Conservation (phyloP, 2,329 filamentous ascomycete genomes). For the Aureobasidium mangrovei region DNA sequence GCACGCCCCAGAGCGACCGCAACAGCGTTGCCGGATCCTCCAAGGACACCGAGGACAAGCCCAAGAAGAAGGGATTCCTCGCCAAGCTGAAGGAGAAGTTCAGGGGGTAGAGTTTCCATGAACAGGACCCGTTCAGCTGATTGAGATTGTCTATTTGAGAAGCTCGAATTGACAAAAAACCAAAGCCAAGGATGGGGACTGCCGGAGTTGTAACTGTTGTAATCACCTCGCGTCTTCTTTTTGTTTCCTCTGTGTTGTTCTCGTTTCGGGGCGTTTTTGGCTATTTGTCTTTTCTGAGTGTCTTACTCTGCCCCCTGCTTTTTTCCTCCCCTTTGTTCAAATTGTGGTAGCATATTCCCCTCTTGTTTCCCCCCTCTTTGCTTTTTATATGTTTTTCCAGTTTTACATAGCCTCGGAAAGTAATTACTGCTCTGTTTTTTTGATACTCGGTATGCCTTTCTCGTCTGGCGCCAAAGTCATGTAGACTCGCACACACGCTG, state of each 20-base stretch:
- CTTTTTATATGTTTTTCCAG: too few species aligned
- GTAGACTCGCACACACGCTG: too few species aligned
- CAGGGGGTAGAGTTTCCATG: constrained; percentile 19
- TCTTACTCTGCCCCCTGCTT: not conserved
- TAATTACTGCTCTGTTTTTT: not conserved
- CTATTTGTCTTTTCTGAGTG: not conserved
- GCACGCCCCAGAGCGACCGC: constrained; percentile 15
- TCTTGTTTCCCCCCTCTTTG: not conserved
- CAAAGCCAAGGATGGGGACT: not conserved
- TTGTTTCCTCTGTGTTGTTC: not conserved
- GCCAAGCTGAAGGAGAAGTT: constrained; percentile 43
- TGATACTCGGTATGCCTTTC: too few species aligned
- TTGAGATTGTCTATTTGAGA: not conserved
- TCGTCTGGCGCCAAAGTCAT: too few species aligned
- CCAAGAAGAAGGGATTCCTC: constrained; percentile 41
- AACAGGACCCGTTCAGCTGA: not conserved
- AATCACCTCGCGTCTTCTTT: not conserved
- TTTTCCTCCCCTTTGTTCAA: not conserved
- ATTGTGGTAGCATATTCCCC: not conserved
- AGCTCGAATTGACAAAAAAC: not conserved
- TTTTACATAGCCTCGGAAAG: not conserved
- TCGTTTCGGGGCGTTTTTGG: not conserved
- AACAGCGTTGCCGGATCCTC: constrained; percentile 21
- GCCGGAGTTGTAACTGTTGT: not conserved
- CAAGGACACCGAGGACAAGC: constrained; percentile 26